Evolutionary conservation across 371 early-diverging fungal species (phyloP).

Genomic region (Rhizopus sp.): DNA sequence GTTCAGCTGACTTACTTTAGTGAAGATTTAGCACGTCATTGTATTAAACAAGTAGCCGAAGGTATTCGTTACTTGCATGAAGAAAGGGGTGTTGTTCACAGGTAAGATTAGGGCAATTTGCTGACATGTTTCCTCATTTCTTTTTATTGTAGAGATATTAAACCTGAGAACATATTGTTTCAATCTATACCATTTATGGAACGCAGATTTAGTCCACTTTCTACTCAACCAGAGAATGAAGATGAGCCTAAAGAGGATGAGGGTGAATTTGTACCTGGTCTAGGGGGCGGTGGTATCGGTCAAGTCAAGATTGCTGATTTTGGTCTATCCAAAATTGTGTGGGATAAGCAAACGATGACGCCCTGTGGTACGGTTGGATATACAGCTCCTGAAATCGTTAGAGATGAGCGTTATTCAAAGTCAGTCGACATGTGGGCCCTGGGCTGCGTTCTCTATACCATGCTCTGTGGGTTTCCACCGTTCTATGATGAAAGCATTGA

Average conservation of each 20-base stretch:
- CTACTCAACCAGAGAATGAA: conserved; percentile 34
- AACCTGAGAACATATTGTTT: conserved; percentile 94
- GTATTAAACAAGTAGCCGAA: conserved; percentile 87
- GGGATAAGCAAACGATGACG: conserved; percentile 81
- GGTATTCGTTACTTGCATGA: conserved; percentile 90
- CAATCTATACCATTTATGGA: conserved; percentile 70
- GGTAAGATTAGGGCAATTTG: conserved; percentile 31
- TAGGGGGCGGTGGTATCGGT: conserved; percentile 84
- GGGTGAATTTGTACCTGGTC: conserved; percentile 68
- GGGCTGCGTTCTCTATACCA: conserved; percentile 89
- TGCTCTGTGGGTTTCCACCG: conserved; percentile 90
- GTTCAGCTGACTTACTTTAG: conserved; percentile 80
- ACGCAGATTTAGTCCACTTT: conserved; percentile 37
- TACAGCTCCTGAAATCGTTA: conserved; percentile 91
- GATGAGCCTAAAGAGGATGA: conserved; percentile 72
- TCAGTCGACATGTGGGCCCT: conserved; percentile 94
- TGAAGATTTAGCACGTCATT: conserved; percentile 76
- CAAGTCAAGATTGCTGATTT: conserved; percentile 87
- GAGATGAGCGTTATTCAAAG: conserved; percentile 79
- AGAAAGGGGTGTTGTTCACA: conserved; percentile 85
- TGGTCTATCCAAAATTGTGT: conserved; percentile 81
- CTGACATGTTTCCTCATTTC: background rate
- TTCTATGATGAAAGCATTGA: conserved; percentile 85
- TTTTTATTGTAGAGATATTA: conserved; percentile 73
- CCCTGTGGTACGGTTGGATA: conserved; percentile 93